phyloP scores from a whole-genome alignment of 257 asterid species.

The Solanum pennellii region DNA sequence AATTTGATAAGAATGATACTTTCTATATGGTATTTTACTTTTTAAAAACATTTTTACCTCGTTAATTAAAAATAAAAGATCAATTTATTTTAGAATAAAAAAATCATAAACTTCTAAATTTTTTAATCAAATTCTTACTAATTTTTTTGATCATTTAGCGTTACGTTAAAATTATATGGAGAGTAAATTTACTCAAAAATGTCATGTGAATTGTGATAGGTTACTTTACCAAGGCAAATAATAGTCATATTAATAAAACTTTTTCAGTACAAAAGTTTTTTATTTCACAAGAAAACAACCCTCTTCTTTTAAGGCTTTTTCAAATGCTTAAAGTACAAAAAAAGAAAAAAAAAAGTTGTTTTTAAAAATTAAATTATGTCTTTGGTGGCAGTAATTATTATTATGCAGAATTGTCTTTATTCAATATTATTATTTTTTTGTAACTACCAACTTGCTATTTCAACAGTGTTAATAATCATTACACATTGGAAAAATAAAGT shows the following conservation, averaged over 20 bases:
- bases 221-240: background rate
- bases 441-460: background rate
- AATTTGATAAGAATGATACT: too few relatives aligned
- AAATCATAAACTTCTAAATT: too few relatives aligned
- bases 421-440: background rate
- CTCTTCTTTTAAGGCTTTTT: background rate
- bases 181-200: background rate
- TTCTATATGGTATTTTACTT: too few relatives aligned
- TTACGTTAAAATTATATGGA: too few relatives aligned
- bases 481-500: background rate
- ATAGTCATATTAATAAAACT: background rate
- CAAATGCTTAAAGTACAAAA: background rate
- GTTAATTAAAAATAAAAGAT: too few relatives aligned
- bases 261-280: background rate
- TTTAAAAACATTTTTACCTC: too few relatives aligned
- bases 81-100: too few relatives aligned
- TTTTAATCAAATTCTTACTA: too few relatives aligned
- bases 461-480: background rate
- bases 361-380: background rate
- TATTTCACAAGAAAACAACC: background rate
- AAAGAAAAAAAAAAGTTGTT: accelerated
- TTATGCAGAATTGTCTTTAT: background rate
- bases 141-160: too few relatives aligned
- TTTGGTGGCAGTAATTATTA: background rate
- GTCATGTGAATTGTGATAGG: background rate